Base-by-base conservation (phyloP, 1,284 basidiomycete genomes). In the Ustilago shanxiensis region DNA sequence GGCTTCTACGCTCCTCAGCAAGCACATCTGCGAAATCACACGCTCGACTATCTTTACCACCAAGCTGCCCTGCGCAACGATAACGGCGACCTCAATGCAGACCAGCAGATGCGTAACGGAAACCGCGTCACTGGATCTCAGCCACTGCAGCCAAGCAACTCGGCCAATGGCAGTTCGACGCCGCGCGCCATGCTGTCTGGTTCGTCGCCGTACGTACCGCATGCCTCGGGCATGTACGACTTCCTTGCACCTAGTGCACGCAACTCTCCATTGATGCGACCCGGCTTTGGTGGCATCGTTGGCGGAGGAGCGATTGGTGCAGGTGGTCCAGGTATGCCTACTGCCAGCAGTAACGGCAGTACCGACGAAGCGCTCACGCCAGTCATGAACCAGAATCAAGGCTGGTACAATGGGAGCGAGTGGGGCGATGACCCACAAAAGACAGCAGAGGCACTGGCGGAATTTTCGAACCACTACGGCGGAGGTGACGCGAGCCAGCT, bases 371-470 rank as follows among this genome's bases (percentile, higher is more conserved):
- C 75, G 8, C 58, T 77, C 13, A 77, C 75, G 8, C 75, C 75
- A 1, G 66, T 74, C 55, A 69, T 77, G 71, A 73, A 52, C 45
- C 70, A 73, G 52, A 70, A 62, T n/a, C 49, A 59, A 18, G 67
- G 71, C 37, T 77, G 75, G 75, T 65, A 66, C 45, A 62, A 51
- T n/a, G 64, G 63, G 11, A 71, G 44, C 52, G 75, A 77, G 35
- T 77, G 75, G 75, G 75, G 71, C 41, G 75, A 77, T 14, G 75
- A 77, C 50, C 75, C 71, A 37, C 75, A 74, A 39, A 77, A 74
- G 67, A 77, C 75, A 9, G 75, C 75, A 4, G 75, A 77, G 33
- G 71, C 71, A 10, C 35, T 77, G 11, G 70, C 75, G 10, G 74
- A 77, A 41, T 77, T 77, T 28, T 64, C 69, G 31, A 72, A 56